Conservation (phyloP, 257 asterid species). For the Coffea eugenioides region DNA sequence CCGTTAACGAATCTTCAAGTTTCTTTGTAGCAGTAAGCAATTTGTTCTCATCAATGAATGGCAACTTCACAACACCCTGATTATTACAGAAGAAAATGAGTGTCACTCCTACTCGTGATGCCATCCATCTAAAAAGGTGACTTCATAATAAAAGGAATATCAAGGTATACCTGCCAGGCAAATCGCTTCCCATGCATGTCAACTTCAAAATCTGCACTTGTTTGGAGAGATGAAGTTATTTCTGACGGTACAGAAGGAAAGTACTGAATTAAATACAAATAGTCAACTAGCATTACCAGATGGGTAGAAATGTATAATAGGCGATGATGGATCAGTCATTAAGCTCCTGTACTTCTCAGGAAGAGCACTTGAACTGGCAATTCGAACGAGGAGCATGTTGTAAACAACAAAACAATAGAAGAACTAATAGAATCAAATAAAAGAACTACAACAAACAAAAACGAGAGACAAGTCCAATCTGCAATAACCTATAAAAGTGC, state of each 20-base stretch:
- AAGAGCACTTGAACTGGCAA: conserved; percentile 73
- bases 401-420: background rate
- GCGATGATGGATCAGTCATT: conserved; percentile 91
- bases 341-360: conserved; percentile 73
- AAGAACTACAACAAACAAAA: no score
- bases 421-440: no score
- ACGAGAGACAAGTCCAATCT: no score
- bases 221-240: conserved; percentile 16
- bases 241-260: conserved; percentile 8
- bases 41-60: conserved; percentile 92
- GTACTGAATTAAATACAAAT: background rate
- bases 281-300: conserved; percentile 46
- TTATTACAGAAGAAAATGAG: conserved; percentile 24
- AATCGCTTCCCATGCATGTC: conserved; percentile 98
- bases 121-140: conserved; percentile 18
- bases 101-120: conserved; percentile 9
- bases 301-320: conserved; percentile 77
- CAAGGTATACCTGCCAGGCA: conserved; percentile 84
- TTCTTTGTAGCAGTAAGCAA: conserved; percentile 80
- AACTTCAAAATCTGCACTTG: conserved; percentile 69
- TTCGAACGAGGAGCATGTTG: conserved; percentile 11
- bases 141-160: background rate
- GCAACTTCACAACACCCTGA: conserved; percentile 90
- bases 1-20: conserved; percentile 88
- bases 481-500: background rate